A percentile compares a stretch with the other conserved stretches of the same genome.
These are phyloP conservation scores for Xerocomellus dryophilus DNA, from an alignment of 768 basidiomycete genomes.

Conservation along the genomic window DNA sequence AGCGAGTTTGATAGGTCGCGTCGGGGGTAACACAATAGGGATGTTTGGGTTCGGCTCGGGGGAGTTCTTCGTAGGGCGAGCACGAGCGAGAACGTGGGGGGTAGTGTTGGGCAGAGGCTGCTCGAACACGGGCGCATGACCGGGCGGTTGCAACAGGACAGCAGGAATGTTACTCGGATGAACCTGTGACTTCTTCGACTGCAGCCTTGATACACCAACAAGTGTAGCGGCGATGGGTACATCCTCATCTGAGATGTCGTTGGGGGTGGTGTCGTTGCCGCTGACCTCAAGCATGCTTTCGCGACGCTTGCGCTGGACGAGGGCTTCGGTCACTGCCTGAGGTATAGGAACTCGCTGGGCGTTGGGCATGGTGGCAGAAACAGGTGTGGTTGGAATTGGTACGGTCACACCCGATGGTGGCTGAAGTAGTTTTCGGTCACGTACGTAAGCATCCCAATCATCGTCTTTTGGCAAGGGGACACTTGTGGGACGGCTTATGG, in stretches of 20 bases:
- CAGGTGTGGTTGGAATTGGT: conserved; percentile 67
- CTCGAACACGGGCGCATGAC: conserved; percentile 29
- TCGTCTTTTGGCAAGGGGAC: conserved; percentile 60
- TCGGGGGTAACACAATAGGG: conserved; percentile 32
- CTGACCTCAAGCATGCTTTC: conserved; percentile 62
- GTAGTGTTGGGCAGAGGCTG: conserved; percentile 16
- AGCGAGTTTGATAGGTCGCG: conserved; percentile 34
- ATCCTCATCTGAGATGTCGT: conserved; percentile 36
- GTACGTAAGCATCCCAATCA: conserved; percentile 87
- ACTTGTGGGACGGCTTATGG: conserved; percentile 68
- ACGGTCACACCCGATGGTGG: conserved; percentile 77
- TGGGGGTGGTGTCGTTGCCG: conserved; percentile 30
- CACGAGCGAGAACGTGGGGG: conserved; percentile 25
- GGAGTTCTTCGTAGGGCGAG: conserved; percentile 16
- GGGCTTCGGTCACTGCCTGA: conserved; percentile 71
- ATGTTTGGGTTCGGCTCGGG: conserved; percentile 27
- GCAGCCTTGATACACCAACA: conserved; percentile 1
- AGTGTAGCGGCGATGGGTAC: conserved; percentile 30
- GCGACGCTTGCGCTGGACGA: conserved; percentile 65
- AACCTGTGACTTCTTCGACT: conserved; percentile 21
- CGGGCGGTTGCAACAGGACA: conserved; percentile 30
- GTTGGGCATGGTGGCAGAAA: conserved; percentile 33
- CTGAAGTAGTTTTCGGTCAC: conserved; percentile 79
- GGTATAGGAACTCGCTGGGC: conserved; percentile 54
- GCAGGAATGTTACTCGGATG: conserved; percentile 25